Conservation (phyloP, 371 early-diverging fungal genomes). For the Mucor racemosus region DNA sequence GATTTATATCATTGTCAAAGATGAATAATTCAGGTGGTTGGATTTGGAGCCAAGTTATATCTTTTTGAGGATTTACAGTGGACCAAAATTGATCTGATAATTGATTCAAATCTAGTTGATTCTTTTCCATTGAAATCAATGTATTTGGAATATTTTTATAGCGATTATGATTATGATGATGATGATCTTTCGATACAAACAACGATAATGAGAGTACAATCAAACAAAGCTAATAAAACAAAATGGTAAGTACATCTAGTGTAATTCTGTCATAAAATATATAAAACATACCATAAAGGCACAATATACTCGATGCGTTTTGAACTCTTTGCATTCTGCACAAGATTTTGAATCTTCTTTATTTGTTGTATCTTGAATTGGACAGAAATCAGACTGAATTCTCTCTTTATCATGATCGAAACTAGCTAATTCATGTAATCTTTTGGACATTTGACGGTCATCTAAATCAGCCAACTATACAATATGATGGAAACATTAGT, state of each 20-base stretch:
- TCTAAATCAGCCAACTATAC: slow-evolving; percentile 37
- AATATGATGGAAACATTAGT: background rate
- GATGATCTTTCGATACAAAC: slow-evolving; percentile 23
- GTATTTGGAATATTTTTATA: background rate
- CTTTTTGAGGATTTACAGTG: slow-evolving; percentile 36
- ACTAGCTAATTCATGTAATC: slow-evolving; percentile 27
- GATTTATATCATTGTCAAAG: slow-evolving; percentile 4
- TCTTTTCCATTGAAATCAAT: background rate
- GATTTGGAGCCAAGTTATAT: slow-evolving; percentile 28
- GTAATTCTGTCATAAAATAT: background rate
- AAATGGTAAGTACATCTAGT: background rate
- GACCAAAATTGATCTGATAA: slow-evolving; percentile 41
- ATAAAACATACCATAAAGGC: slow-evolving; percentile 34
- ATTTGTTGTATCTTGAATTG: slow-evolving; percentile 27
- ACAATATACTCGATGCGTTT: slow-evolving; percentile 36
- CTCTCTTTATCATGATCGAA: slow-evolving; percentile 16
- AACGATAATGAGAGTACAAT: slow-evolving; percentile 30
- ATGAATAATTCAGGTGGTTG: slow-evolving; percentile 30
- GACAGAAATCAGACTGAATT: slow-evolving; percentile 23
- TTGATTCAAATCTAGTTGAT: slow-evolving; percentile 24
- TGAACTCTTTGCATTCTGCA: slow-evolving; percentile 40
- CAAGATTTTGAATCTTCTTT: slow-evolving; percentile 32
- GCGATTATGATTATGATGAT: slow-evolving; percentile 4
- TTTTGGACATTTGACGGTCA: slow-evolving; percentile 35
- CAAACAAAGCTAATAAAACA: slow-evolving; percentile 28